Conservation (phyloP, 2,329 filamentous ascomycete genomes). For the Chrysoporthe cubensis region DNA sequence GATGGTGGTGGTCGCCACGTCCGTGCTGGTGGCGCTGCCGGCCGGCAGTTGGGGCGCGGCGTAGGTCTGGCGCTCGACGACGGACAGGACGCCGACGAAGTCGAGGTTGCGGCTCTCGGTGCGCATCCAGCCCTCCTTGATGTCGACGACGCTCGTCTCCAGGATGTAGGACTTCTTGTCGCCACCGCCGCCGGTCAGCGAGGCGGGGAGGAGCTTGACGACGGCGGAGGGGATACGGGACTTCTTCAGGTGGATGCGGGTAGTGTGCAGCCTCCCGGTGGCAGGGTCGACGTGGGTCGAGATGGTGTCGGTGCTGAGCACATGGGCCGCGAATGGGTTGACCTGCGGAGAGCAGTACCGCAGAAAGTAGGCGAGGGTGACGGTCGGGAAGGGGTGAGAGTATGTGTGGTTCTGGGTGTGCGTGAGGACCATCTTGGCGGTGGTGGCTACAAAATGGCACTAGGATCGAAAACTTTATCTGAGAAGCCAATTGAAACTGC, state of each 20-base stretch:
- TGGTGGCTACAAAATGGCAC: conserved; percentile 4
- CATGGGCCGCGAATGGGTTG: conserved; percentile 82
- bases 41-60: conserved; percentile 42
- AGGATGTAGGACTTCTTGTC: conserved; percentile 80
- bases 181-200: conserved; percentile 65
- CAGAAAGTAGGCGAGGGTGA: conserved; percentile 87
- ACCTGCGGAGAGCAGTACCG: conserved; percentile 73
- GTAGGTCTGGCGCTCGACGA: conserved; percentile 77
- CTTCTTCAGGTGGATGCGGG: conserved; percentile 80
- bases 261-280: conserved; percentile 77
- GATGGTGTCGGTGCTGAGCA: conserved; percentile 83
- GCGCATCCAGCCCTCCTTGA: conserved; percentile 80
- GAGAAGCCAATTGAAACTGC: background rate
- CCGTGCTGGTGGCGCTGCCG: conserved; percentile 52
- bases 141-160: conserved; percentile 78
- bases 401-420: conserved; percentile 73
- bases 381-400: conserved; percentile 80
- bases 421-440: conserved; percentile 61
- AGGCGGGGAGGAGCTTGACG: conserved; percentile 74
- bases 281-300: conserved; percentile 71
- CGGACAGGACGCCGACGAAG: conserved; percentile 78
- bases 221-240: conserved; percentile 76
- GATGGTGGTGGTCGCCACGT: conserved; percentile 74
- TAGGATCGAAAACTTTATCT: background rate
- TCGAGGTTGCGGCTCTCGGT: conserved; percentile 82